Conservation (phyloP, 768 basidiomycete species). For the Rhizopogon vesiculosus region DNA sequence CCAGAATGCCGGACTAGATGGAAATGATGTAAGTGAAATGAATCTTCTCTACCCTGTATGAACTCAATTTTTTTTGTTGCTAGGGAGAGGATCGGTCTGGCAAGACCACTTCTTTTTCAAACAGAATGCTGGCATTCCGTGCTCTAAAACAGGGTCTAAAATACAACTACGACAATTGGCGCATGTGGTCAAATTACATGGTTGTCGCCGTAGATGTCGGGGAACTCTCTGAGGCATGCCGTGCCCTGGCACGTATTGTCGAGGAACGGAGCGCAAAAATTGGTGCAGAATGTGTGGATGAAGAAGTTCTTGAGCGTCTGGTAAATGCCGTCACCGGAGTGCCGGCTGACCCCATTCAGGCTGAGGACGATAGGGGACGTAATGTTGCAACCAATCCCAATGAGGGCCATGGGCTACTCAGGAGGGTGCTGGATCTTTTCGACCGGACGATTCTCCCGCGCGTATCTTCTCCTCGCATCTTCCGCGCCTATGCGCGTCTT, state of each 20-base stretch:
- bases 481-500: conserved; percentile 79
- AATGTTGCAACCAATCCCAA: conserved; percentile 42
- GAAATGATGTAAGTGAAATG: conserved; percentile 18
- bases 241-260: conserved; percentile 78
- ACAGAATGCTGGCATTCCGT: conserved; percentile 87
- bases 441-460: conserved; percentile 78
- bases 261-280: conserved; percentile 43
- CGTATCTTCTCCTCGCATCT: conserved; percentile 73
- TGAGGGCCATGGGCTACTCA: conserved; percentile 61
- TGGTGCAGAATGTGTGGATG: conserved; percentile 64
- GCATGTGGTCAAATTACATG: conserved; percentile 99
- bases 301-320: conserved; percentile 83
- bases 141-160: conserved; percentile 89
- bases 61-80: conserved; percentile 14
- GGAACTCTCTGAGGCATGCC: conserved; percentile 82
- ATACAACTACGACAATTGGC: conserved; percentile 86
- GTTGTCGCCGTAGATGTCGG: conserved; percentile 90
- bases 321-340: conserved; percentile 80
- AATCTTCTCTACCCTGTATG: conserved; percentile 4
- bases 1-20: conserved; percentile 26
- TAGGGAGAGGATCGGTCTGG: conserved; percentile 15
- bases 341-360: conserved; percentile 34
- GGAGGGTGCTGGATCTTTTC: conserved; percentile 68
- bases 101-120: conserved; percentile 50
- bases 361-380: conserved; percentile 15